Conservation (phyloP, 192 early-diverging fungal species). For the Mortierella hygrophila region DNA sequence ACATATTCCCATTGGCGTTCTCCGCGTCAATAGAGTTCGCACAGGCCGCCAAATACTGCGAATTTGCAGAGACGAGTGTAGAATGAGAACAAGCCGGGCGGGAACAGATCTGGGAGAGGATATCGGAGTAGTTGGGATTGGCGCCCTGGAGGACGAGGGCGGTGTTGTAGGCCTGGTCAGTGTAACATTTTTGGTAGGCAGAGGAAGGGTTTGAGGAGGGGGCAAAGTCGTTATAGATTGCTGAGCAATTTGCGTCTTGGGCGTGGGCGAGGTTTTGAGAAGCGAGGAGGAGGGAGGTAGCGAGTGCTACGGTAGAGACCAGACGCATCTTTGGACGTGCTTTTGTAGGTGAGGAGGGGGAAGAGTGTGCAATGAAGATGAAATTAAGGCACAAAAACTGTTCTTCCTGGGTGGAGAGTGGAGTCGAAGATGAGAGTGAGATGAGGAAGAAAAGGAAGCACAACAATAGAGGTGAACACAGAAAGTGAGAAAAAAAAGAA, state of each 20-base stretch:
- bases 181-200: slow-evolving; percentile 25
- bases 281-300: neutral
- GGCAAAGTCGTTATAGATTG: slow-evolving; percentile 21
- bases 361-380: too few species aligned
- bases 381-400: too few species aligned
- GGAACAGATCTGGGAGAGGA: slow-evolving; percentile 23
- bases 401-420: neutral
- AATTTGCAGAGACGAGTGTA: slow-evolving; percentile 5
- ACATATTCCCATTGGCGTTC: slow-evolving; percentile 28
- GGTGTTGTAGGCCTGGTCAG: slow-evolving; percentile 31
- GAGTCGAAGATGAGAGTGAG: neutral
- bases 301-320: neutral
- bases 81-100: slow-evolving; percentile 25
- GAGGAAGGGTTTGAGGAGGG: neutral
- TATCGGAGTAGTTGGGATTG: slow-evolving; percentile 19
- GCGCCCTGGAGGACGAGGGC: slow-evolving; percentile 25
- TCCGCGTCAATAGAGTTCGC: slow-evolving; percentile 24
- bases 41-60: slow-evolving; percentile 21
- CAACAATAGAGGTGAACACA: neutral
- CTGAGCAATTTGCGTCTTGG: slow-evolving; percentile 28
- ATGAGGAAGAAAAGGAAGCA: neutral
- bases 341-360: neutral
- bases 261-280: neutral
- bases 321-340: neutral
- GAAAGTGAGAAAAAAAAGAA: neutral